phyloP scores from a whole-genome alignment of 257 asterid species.

The Solanum neorickii region DNA sequence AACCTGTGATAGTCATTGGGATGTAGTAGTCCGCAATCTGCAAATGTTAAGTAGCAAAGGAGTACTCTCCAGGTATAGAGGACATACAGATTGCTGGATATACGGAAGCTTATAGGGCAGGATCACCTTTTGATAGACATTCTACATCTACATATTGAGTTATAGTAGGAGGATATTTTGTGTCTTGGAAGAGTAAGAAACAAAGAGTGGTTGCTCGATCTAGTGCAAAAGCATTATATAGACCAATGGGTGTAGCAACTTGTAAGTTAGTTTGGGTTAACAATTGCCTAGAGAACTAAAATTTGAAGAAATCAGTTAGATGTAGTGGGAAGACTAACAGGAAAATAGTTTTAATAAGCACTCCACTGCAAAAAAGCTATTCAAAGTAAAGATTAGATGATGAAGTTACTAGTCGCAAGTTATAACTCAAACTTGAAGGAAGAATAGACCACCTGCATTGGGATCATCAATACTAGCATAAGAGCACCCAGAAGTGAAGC shows the following conservation, averaged over 20 bases:
- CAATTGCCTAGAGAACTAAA: not conserved
- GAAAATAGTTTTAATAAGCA: not conserved
- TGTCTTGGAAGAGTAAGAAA: not conserved
- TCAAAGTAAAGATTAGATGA: not conserved
- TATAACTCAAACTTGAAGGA: not conserved
- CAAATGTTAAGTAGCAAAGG: not conserved
- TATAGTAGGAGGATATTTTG: not conserved
- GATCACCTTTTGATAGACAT: not conserved
- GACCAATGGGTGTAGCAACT: not conserved
- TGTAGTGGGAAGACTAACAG: not conserved
- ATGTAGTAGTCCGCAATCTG: not conserved
- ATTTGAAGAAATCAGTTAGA: not conserved
- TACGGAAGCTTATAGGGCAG: not conserved
- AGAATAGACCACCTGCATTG: constrained; percentile 52
- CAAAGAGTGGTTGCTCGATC: not conserved
- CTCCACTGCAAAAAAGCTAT: not conserved
- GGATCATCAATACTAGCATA: constrained; percentile 67
- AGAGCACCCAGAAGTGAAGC: constrained; percentile 87
- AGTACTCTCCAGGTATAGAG: not conserved
- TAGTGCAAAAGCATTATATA: not conserved
- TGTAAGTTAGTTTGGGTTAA: not conserved
- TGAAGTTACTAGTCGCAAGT: not conserved
- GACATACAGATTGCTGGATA: not conserved
- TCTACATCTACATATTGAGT: not conserved
- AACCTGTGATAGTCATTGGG: not conserved